Evolutionary conservation across 2,329 filamentous ascomycete genomes (phyloP), one percentile per base, ranked within the genome.

Genomic region (Botryotinia convoluta): DNA sequence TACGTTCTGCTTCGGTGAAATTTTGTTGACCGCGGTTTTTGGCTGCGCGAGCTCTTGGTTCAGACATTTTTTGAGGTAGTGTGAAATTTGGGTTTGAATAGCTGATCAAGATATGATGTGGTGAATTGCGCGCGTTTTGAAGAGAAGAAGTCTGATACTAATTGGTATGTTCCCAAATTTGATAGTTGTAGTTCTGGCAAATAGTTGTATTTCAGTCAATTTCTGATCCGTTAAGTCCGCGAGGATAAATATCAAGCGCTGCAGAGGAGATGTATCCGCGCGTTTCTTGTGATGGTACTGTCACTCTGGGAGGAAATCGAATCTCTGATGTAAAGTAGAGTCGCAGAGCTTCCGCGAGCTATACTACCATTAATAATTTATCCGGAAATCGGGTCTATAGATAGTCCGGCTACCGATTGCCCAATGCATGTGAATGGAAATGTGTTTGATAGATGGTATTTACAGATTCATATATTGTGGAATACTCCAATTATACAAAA

Each of bases 1-100:
- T 85, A 93, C 93, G 85, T 82, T 95, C 93, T 81, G 88, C 88
- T 73, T 89, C 86, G 75, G 85, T 87, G 83, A 96, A 95, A 82
- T 93, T 95, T 87, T 94, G 92, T 82, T 93, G 92, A 76, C 91
- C 91, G 82, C 94, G 91, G 85, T 94, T 93, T 80, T 93, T 92
- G 81, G 91, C 91, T 79, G 91, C 90, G 79, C 92, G 89, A 74
- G 92, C 92, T 80, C 92, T 87, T 76, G 92, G 92, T 84, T 95
- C 92, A 86, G 93, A 93, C 81, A 72, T 72, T 39, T 60, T 60
- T 69, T 10, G 3, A 22, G 35, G 12, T 39, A 57, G 16, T 14
- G 12, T 62, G 14, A n/a, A 39, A 42, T n/a, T 16, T 44, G 18
- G 14, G 44, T 42, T 57, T 22, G 7, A 32, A 60, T 64, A 14